These are phyloP conservation scores for Wickerhamomyces alni DNA, from an alignment of 805 yeast genomes.

Conservation along the genomic window DNA sequence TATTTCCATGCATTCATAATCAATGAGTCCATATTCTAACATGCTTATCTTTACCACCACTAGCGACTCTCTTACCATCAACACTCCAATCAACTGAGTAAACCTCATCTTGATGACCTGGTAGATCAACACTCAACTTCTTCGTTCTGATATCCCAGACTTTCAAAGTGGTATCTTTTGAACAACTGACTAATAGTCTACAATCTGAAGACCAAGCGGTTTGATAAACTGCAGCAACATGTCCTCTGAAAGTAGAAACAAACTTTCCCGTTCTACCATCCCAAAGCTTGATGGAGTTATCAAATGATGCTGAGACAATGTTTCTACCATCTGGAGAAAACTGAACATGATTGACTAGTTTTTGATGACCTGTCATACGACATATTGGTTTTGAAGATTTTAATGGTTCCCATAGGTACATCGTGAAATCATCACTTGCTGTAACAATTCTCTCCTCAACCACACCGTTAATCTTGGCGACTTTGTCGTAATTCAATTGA, in stretches of 20 bases:
- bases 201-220: slow-evolving; percentile 97
- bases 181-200: slow-evolving; percentile 83
- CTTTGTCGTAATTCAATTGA: slow-evolving; percentile 47
- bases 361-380: slow-evolving; percentile 97
- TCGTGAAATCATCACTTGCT: slow-evolving; percentile 95
- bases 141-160: slow-evolving; percentile 92
- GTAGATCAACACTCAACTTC: slow-evolving; percentile 81
- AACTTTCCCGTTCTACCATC: slow-evolving; percentile 91
- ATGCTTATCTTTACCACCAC: slow-evolving; percentile 96
- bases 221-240: slow-evolving; percentile 96
- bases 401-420: slow-evolving; percentile 94
- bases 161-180: slow-evolving; percentile 92
- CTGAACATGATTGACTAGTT: slow-evolving; percentile 90
- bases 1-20: too few relatives aligned
- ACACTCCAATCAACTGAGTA: slow-evolving; percentile 97
- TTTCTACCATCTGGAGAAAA: slow-evolving; percentile 94
- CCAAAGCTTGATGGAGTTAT: slow-evolving; percentile 93
- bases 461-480: slow-evolving; percentile 46
- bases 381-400: slow-evolving; percentile 77
- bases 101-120: slow-evolving; percentile 95
- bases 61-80: slow-evolving; percentile 90
- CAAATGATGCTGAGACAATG: slow-evolving; percentile 90
- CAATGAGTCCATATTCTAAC: slow-evolving; percentile 89
- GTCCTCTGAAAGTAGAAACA: slow-evolving; percentile 87
- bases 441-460: slow-evolving; percentile 87